Evolutionary conservation across 257 asterid species (phyloP), one percentile per base, ranked within the genome.

Genomic region (Solanum chmielewskii): DNA sequence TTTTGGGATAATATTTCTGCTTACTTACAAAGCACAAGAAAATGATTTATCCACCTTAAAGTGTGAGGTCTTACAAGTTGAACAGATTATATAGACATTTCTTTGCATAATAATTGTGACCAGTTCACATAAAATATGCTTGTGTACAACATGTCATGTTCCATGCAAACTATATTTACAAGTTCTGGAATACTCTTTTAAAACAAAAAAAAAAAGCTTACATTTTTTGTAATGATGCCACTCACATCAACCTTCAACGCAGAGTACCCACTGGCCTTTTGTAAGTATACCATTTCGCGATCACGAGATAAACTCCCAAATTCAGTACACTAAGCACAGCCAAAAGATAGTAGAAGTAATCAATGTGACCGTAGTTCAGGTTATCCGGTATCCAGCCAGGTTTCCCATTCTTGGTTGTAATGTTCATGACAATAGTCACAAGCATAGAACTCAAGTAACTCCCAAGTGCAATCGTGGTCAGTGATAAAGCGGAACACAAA

Each of bases 331-430:
- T 94, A 77, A 94, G 81, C 49, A 76, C 87, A 21, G 92, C 94
- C 92, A 94, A 84, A 20, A 94, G 94, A 86, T 87, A 88, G 92
- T 88, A 94, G 91, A 94, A 94, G 77, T 94, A 94, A 70, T 94
- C 91, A 12, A 94, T 73, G 37, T 87, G 94, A 1, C 98, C 98
- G 23, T 85, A 80, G 59, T 95, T 92, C 73, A 94, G 83, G 88
- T 95, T 92, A 69, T 93, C 92, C 2, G 97, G 93, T 29, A 94
- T 92, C 96, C 98, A 95, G 6, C 98, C 96, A 1, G 88, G 86
- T 90, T 74, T 88, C 11, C 98, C 96, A 16, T 89, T 84, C 88
- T 88, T 89, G 3, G 95, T 91, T 62, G 92, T 92, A 6, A 89
- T 71, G 15, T 70, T 87, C 83, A 78, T 92, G 86, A 93, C 96